These are phyloP conservation scores for Penicillium turbatum DNA, from an alignment of 495 filamentous ascomycete genomes.

Conservation along the genomic window DNA sequence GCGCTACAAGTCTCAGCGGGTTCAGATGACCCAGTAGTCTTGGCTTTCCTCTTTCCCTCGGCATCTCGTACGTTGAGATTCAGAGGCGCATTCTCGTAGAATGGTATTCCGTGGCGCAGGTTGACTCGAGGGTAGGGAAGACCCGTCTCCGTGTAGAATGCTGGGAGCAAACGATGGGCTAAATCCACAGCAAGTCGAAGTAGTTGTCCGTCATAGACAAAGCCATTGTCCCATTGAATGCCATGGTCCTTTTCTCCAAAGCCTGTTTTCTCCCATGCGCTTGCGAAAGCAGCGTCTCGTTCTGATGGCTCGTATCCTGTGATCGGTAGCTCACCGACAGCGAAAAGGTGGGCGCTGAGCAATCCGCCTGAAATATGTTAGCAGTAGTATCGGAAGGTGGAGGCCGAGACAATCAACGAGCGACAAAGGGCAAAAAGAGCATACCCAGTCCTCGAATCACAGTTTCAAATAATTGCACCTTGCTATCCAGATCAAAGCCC, in stretches of 20 bases:
- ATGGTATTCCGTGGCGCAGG: conserved; percentile 84
- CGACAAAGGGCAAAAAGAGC: neutral
- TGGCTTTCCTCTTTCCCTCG: conserved; percentile 13
- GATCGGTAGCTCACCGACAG: conserved; percentile 82
- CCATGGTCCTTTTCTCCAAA: conserved; percentile 40
- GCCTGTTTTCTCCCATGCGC: conserved; percentile 36
- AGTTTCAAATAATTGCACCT: conserved; percentile 97
- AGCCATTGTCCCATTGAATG: conserved; percentile 68
- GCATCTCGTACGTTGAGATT: conserved; percentile 33
- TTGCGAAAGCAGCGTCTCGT: conserved; percentile 31
- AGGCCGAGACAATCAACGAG: neutral
- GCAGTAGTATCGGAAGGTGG: neutral
- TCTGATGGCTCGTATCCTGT: conserved; percentile 59
- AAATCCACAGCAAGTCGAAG: conserved; percentile 81
- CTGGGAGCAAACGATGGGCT: conserved; percentile 76
- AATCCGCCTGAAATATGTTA: conserved; percentile 55
- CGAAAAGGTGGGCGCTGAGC: conserved; percentile 89
- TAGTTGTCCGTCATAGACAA: conserved; percentile 87
- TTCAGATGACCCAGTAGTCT: conserved; percentile 47
- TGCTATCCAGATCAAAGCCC: conserved; percentile 94
- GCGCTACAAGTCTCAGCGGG: conserved; percentile 96
- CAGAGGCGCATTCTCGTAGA: conserved; percentile 76
- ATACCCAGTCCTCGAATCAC: conserved; percentile 83
- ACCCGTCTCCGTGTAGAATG: conserved; percentile 84
- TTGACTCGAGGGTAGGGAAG: conserved; percentile 95